Base-by-base conservation (phyloP, 2,329 filamentous ascomycete species). In the Fusarium albosuccineum region DNA sequence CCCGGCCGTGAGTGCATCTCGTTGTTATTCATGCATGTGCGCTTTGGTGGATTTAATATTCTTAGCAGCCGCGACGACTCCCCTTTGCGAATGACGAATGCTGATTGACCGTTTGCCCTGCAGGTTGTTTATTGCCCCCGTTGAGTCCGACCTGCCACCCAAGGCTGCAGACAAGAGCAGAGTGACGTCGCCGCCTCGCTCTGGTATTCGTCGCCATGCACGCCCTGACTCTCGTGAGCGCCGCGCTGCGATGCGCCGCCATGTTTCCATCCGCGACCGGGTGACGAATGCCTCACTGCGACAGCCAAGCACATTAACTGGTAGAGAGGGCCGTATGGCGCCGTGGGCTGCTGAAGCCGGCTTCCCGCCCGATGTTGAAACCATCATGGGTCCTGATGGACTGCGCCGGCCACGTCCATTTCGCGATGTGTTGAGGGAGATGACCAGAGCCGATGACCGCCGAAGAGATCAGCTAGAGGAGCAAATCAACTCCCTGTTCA, bases 111-210 rank as follows among this genome's bases (percentile, higher is more conserved):
- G 34, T 57, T 55, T 36, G 33, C 52, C 41, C 44, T 53, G 57
- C 64, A 85, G 83, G 65, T 75, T 85, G 33, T 85, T 83, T 65
- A 72, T 83, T 54, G 80, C 82, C 37, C 82, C 81, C 34, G 78
- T 82, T 66, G 80, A 83, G 67, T 82, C 82, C 48, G 81, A 83
- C 62, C 56, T 82, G 44, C 70, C 76, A 13, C 68, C 74, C 46
- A 82, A 81, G 65, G 54, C 77, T 34, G 64, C 76, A 27, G 68
- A 70, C 37, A 82, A 78, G 60, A 62, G 40, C 51, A 51, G 67
- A 41, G 57, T 68, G 16, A 65, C 74, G 6, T 77, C 77, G 26
- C 74, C 75, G 39, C 68, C 75, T 44, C 81, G 81, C 49, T 79
- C 81, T 10, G 71, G 77, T n/a, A 82, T 83, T 39, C 78, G 81